Evolutionary conservation across 768 basidiomycete genomes (phyloP), one percentile per base, ranked within the genome.

Genomic region (Naganishia randhawae): DNA sequence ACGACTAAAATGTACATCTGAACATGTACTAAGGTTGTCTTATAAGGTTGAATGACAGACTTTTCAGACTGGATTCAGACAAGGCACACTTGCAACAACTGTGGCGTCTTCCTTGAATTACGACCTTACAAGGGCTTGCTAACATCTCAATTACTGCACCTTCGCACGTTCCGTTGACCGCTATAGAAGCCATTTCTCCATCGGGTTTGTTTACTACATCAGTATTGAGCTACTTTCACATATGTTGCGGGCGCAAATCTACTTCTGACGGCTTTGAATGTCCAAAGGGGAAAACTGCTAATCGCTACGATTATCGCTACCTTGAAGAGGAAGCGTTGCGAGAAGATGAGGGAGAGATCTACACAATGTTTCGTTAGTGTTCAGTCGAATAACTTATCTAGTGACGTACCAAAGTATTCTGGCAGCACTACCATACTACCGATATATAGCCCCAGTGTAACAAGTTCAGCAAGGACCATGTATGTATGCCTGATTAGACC

Each of bases 311-410:
- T 96, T 53, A 95, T 86, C 0, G 89, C 89, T 14, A 96, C 90
- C 81, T 97, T 98, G 91, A 91, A 94, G 25, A 87, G 86, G 81
- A 97, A 99, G 27, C 86, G 85, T 37, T 86, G 76, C 5, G 95
- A 91, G 5, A 95, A 83, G 42, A 98, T 94, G 76, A 98, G 98
- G 0, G 89, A 84, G 52, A 96, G 86, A 81, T 99, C 95, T 97
- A 74, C 3, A 41, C 29, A 63, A 35, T 27, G n/a, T 17, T 19
- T 17, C 11, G 11, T 29, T 22, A 19, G 9, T 9, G n/a, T 29
- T 19, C 9, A 66, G 37, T 29, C 25, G 22, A 31, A 67, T 67
- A 33, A 48, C 33, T 62, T 33, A 39, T 14, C 27, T 27, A 10
- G 53, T 9, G 67, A 61, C 17, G 25, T 66, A 97, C 95, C 95